phyloP scores from a whole-genome alignment of 164 flowering plant species.

The Paratinospora sagittata region DNA sequence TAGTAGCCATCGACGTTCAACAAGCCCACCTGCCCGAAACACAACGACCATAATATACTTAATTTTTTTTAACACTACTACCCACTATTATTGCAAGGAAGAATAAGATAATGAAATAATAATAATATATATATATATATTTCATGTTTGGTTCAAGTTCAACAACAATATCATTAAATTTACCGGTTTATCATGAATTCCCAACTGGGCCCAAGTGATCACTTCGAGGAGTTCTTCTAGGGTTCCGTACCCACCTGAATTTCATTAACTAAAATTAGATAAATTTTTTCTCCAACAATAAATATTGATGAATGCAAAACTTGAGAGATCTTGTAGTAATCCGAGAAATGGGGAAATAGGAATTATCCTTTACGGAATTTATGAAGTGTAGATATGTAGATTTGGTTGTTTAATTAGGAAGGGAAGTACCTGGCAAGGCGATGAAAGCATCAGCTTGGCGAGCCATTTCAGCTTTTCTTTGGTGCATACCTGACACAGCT shows the following conservation, averaged over 20 bases:
- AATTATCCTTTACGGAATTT: no score
- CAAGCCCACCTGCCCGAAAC: conserved; percentile 51
- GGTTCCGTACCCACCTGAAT: conserved; percentile 67
- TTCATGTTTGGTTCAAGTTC: not conserved
- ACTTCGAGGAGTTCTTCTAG: conserved; percentile 68
- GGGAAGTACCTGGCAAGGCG: conserved; percentile 88
- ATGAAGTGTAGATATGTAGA: not conserved
- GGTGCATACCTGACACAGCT: conserved; percentile 74
- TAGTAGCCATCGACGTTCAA: conserved; percentile 84
- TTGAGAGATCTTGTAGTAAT: not conserved
- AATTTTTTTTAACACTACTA: not conserved
- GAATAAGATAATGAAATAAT: not conserved
- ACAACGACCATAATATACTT: not conserved
- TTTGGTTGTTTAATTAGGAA: conserved; percentile 3
- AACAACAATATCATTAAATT: not conserved
- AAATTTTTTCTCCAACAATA: not conserved
- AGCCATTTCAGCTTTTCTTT: conserved; percentile 87
- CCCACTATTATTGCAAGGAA: not conserved
- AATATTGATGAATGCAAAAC: no score
- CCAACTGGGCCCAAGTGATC: conserved; percentile 76
- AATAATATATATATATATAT: no score
- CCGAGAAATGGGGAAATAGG: not conserved
- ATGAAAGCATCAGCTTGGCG: conserved; percentile 85
- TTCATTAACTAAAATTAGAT: not conserved
- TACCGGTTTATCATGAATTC: conserved; percentile 75